Base-by-base conservation (phyloP, 2,329 filamentous ascomycete genomes). In the Aspergillus pseudoglaucus region DNA sequence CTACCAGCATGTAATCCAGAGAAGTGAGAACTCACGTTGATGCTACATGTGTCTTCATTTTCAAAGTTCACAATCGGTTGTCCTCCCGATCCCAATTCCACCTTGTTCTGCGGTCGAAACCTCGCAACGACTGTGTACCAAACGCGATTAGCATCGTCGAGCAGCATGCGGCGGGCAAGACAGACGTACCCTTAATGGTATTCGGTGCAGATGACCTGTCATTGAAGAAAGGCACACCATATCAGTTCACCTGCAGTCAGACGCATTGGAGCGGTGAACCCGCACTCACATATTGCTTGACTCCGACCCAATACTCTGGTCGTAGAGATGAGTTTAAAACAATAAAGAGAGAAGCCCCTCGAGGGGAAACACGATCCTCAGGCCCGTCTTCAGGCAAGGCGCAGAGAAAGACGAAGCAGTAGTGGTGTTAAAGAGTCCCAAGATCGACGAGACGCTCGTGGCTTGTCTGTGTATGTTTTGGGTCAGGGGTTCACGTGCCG, bases 41-140 rank as follows among this genome's bases (percentile, higher is more conserved):
- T 76, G 48, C 75, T 79, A 74, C 90, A 95, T 65, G 90, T 95
- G 67, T 97, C 91, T 48, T 90, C 85, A 59, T 85, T 84, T 67
- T 88, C 83, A 70, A 98, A 97, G 44, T 79, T 75, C 54, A 98
- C 93, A 59, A 98, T 91, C 54, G 90, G 87, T 72, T 93, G 85
- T 70, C 91, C 91, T 69, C 90, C 90, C 64, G 86, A 90, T 52
- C 85, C 84, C 66, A 94, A 79, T 77, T 98, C 93, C 70, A 93
- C 74, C 75, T 88, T 89, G 78, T 98, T 98, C 75, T 96, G 91
- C 61, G 93, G 93, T 67, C 93, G 84, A 75, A 98, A 98, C 65
- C 93, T 88, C 77, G 91, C 91, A 70, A 98, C 90, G 69, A 98
- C 93, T 88, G 56, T 81, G 45, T 30, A 30, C 25, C 32, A 30